phyloP scores from a whole-genome alignment of 495 filamentous ascomycete species.

The Neurospora tetraspora region DNA sequence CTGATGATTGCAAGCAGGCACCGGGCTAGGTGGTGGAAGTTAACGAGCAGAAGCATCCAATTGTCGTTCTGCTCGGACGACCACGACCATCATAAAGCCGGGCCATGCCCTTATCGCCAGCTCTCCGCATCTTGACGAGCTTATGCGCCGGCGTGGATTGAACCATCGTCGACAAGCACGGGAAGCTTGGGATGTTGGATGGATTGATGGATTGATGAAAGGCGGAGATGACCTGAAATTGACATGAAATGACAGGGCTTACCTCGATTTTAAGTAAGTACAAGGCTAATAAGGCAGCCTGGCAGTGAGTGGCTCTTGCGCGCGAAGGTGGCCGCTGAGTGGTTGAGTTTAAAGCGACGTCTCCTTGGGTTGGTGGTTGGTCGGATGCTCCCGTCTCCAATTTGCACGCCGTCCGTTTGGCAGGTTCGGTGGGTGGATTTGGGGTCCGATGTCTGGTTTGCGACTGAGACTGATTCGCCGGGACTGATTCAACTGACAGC shows the following conservation, averaged over 20 bases:
- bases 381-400: not conserved
- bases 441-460: not conserved
- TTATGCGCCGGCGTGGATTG: not conserved
- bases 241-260: not conserved
- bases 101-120: not conserved
- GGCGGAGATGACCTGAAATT: not conserved
- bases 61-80: not conserved
- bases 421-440: not conserved
- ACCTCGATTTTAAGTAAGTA: not conserved
- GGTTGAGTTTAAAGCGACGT: slow-evolving; percentile 1
- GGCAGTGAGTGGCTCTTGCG: not conserved
- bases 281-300: not conserved
- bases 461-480: not conserved
- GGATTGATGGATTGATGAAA: not conserved
- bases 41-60: not conserved
- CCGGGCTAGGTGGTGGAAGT: not conserved
- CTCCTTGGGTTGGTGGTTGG: not conserved
- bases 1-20: not conserved
- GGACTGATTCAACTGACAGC: not conserved
- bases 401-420: not conserved
- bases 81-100: not conserved
- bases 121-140: not conserved
- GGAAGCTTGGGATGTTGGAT: not conserved
- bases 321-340: not conserved
- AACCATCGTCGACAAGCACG: not conserved